phyloP scores from a whole-genome alignment of 2,329 filamentous ascomycete species.

The Fusarium sp. region DNA sequence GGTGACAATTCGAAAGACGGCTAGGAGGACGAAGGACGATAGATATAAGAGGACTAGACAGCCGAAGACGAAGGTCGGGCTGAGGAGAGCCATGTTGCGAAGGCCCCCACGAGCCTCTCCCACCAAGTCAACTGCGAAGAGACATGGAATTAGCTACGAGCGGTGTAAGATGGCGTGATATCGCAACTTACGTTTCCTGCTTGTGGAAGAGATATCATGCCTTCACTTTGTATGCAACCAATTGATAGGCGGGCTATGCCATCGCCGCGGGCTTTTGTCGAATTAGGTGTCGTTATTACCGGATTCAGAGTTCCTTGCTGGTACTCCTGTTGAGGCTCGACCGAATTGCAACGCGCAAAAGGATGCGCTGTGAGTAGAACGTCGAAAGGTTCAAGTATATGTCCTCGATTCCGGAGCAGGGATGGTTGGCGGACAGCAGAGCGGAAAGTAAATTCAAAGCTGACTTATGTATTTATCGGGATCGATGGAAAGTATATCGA shows the following conservation, averaged over 20 bases:
- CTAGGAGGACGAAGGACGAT: conserved; percentile 91
- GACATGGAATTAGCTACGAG: conserved; percentile 32
- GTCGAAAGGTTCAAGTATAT: neutral
- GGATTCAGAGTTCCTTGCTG: conserved; percentile 33
- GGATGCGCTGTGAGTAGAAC: neutral
- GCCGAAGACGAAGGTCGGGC: conserved; percentile 86
- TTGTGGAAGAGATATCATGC: conserved; percentile 41
- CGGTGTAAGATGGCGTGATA: conserved; percentile 40
- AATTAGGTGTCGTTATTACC: conserved; percentile 29
- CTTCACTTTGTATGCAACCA: conserved; percentile 35
- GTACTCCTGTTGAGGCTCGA: conserved; percentile 13
- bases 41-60: conserved; percentile 87
- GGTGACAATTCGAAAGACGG: conserved; percentile 89
- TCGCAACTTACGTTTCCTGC: conserved; percentile 36
- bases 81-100: conserved; percentile 68
- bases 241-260: conserved; percentile 39
- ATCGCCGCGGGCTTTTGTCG: conserved; percentile 33
- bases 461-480: conserved; percentile 28
- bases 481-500: conserved; percentile 38
- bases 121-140: conserved; percentile 36
- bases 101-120: conserved; percentile 38
- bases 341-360: neutral
- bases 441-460: conserved; percentile 25
- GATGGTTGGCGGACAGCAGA: conserved; percentile 4
- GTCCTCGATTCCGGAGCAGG: neutral